These are phyloP conservation scores for Penicillium lividum DNA, from an alignment of 495 filamentous ascomycete species.

Conservation along the genomic window DNA sequence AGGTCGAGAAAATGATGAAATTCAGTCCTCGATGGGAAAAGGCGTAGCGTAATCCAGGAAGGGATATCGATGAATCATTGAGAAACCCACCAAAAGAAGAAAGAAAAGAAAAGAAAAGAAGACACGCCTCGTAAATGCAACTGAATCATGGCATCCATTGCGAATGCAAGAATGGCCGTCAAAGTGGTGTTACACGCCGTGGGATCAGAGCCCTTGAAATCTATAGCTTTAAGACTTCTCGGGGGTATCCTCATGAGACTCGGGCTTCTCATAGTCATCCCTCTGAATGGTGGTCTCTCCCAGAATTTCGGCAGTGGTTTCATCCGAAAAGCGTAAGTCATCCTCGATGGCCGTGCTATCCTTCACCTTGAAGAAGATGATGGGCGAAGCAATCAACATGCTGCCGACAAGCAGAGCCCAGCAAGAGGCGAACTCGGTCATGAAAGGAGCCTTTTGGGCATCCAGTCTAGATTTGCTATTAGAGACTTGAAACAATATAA, in stretches of 20 bases:
- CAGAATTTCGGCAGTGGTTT: slow-evolving; percentile 55
- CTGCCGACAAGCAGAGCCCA: slow-evolving; percentile 74
- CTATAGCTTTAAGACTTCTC: slow-evolving; percentile 8
- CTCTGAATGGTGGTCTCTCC: slow-evolving; percentile 22
- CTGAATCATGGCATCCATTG: slow-evolving; percentile 4
- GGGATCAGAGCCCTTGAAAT: not conserved
- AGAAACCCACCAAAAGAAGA: not conserved
- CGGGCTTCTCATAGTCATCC: slow-evolving; percentile 20
- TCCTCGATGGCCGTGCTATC: slow-evolving; percentile 71
- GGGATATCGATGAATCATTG: not conserved
- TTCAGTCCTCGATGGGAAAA: not conserved
- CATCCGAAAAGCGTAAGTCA: slow-evolving; percentile 81
- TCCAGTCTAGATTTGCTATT: slow-evolving; percentile 53
- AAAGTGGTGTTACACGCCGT: slow-evolving; percentile 10
- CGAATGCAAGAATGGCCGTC: slow-evolving; percentile 2
- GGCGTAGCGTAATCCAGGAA: not conserved
- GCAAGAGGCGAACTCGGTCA: slow-evolving; percentile 62
- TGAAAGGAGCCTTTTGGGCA: slow-evolving; percentile 60
- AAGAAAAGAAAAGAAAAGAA: slow-evolving; percentile 4
- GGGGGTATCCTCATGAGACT: slow-evolving; percentile 13
- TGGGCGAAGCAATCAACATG: slow-evolving; percentile 72
- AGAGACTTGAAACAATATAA: slow-evolving; percentile 10
- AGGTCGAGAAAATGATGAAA: not conserved
- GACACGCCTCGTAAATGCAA: slow-evolving; percentile 27
- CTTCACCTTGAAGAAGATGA: slow-evolving; percentile 77